Evolutionary conservation across 164 flowering plant genomes (phyloP).

Genomic region (Vitis rotundifolia): DNA sequence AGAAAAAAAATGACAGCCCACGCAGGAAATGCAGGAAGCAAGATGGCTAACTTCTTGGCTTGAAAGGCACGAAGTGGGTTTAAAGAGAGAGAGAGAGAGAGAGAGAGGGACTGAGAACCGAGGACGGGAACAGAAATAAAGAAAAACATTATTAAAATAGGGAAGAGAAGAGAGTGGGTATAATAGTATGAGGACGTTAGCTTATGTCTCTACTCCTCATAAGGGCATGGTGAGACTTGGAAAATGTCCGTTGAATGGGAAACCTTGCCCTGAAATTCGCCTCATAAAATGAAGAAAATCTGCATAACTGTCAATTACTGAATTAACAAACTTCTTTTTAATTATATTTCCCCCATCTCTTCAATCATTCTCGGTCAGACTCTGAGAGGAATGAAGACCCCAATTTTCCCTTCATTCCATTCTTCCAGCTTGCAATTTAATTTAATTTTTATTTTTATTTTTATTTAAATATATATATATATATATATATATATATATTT

Average conservation of each 20-base stretch:
- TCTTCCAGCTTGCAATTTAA: neutral
- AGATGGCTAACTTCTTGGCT: constrained; percentile 20
- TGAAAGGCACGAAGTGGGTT: constrained; percentile 28
- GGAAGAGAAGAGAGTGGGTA: neutral
- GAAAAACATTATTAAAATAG: constrained; percentile 1
- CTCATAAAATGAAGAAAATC: constrained; percentile 18
- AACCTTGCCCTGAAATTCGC: constrained; percentile 29
- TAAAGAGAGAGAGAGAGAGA: constrained; percentile 7
- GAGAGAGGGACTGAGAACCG: constrained; percentile 9
- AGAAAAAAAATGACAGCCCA: constrained; percentile 10
- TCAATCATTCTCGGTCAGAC: constrained; percentile 2
- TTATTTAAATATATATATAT: too few species aligned
- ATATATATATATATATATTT: too few species aligned
- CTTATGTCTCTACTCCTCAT: neutral
- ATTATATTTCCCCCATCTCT: neutral
- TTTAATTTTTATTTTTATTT: too few species aligned
- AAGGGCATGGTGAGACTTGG: constrained; percentile 5
- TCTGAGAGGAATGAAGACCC: constrained; percentile 7
- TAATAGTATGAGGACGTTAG: neutral
- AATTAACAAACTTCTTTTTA: neutral
- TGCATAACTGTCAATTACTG: constrained; percentile 20
- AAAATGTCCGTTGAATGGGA: constrained; percentile 39
- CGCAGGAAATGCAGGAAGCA: neutral
- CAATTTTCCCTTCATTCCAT: constrained; percentile 9
- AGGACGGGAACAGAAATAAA: constrained; percentile 16